phyloP scores from a whole-genome alignment of 2,329 filamentous ascomycete genomes.

The Neonectria faginata region DNA sequence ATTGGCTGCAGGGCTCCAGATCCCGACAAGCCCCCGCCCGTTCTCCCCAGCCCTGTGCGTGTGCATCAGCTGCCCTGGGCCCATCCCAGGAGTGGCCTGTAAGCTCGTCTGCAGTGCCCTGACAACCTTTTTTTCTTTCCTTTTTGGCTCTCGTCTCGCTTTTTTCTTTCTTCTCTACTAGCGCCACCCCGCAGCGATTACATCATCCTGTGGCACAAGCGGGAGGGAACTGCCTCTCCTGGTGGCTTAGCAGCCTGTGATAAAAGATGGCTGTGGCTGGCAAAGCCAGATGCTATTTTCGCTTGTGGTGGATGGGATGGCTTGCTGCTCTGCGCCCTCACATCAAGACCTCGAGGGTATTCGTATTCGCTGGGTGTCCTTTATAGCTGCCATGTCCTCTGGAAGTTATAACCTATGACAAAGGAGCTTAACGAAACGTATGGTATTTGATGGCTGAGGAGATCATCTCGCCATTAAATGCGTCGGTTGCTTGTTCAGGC shows the following conservation, averaged over 20 bases:
- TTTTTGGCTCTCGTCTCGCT: not conserved
- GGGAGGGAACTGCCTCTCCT: not conserved
- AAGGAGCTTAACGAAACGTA: not conserved
- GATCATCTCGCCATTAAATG: not conserved
- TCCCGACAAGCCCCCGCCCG: constrained; percentile 27
- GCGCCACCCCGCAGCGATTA: constrained; percentile 23
- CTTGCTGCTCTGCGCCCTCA: not conserved
- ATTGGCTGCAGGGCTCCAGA: constrained; percentile 35
- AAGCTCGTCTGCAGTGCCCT: constrained; percentile 18
- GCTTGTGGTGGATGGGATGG: not conserved
- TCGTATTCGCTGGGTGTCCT: not conserved
- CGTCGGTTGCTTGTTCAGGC: constrained; percentile 1
- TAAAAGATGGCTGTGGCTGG: constrained; percentile 22
- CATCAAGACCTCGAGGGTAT: not conserved
- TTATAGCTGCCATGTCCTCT: not conserved
- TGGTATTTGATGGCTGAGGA: not conserved
- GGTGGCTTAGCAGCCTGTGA: constrained; percentile 11
- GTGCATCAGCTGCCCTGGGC: constrained; percentile 10
- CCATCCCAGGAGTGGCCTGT: not conserved
- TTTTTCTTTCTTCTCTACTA: constrained; percentile 2
- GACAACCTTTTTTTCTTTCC: constrained; percentile 13
- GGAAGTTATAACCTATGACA: not conserved
- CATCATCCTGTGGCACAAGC: constrained; percentile 29
- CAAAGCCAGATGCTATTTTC: constrained; percentile 4
- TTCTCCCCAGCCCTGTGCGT: constrained; percentile 40